Evolutionary conservation across 2,329 filamentous ascomycete species (phyloP).

Genomic region (Cordyceps pruinosa): DNA sequence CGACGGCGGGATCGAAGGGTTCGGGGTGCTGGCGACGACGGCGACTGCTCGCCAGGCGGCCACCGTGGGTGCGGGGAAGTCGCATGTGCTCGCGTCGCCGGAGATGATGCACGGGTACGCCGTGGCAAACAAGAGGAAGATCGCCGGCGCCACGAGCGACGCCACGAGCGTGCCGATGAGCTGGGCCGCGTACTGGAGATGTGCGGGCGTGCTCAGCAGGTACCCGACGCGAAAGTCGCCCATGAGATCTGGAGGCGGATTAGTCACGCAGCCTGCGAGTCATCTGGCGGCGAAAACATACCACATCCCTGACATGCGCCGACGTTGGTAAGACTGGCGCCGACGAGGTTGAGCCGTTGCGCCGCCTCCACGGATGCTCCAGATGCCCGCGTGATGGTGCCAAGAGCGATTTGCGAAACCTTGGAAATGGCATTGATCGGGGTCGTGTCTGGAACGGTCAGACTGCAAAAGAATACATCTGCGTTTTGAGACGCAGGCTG

Average conservation of each 20-base stretch:
- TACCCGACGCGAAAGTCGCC: slow-evolving; percentile 13
- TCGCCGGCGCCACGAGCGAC: slow-evolving; percentile 8
- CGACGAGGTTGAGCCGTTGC: slow-evolving; percentile 10
- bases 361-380: slow-evolving; percentile 4
- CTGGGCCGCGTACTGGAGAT: slow-evolving; percentile 8
- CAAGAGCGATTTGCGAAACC: slow-evolving; percentile 8
- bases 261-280: not conserved
- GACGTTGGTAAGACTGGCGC: slow-evolving; percentile 11
- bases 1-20: slow-evolving; percentile 3
- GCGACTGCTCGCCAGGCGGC: slow-evolving; percentile 9
- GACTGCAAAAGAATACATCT: not conserved
- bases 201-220: slow-evolving; percentile 7
- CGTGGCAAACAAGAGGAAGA: slow-evolving; percentile 9
- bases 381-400: slow-evolving; percentile 2
- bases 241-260: not conserved
- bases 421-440: slow-evolving; percentile 11
- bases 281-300: not conserved
- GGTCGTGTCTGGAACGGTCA: slow-evolving; percentile 1
- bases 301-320: slow-evolving; percentile 8
- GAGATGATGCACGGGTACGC: slow-evolving; percentile 12
- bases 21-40: slow-evolving; percentile 6
- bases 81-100: not conserved
- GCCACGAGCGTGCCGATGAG: slow-evolving; percentile 11
- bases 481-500: too few relatives aligned
- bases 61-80: slow-evolving; percentile 10